Conservation (phyloP, 768 basidiomycete species). For the Auricularia cornea region DNA sequence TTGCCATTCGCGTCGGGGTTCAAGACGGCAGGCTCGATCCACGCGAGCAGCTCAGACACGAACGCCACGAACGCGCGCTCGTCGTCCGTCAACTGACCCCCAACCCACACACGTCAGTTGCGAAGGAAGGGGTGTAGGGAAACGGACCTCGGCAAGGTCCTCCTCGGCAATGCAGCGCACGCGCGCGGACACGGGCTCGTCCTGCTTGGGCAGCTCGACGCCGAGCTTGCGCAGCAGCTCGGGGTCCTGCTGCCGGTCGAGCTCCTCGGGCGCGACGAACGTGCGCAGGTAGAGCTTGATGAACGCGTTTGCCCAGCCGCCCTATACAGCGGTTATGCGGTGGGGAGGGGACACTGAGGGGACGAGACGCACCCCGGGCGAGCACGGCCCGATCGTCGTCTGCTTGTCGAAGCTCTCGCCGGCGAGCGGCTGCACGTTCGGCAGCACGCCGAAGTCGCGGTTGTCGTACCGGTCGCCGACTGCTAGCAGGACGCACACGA, state of each 20-base stretch:
- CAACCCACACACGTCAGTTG: not conserved
- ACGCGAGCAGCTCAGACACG: not conserved
- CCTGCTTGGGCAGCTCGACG: not conserved
- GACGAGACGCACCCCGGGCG: conserved; percentile 46
- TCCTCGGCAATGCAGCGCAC: not conserved
- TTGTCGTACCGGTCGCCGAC: conserved; percentile 65
- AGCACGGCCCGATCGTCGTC: conserved; percentile 55
- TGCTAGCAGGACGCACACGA: conserved; percentile 19
- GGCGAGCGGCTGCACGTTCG: conserved; percentile 63
- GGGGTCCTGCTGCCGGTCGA: conserved; percentile 32
- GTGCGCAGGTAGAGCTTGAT: conserved; percentile 70
- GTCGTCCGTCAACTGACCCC: not conserved
- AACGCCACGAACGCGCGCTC: not conserved
- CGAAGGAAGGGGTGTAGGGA: not conserved
- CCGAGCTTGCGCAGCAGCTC: not conserved
- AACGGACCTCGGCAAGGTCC: not conserved
- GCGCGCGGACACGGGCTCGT: not conserved
- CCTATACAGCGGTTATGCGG: conserved; percentile 27
- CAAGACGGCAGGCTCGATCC: not conserved
- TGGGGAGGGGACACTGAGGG: not conserved
- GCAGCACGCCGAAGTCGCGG: conserved; percentile 72
- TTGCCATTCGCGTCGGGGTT: not conserved
- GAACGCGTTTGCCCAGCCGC: conserved; percentile 64
- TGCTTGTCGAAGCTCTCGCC: conserved; percentile 52
- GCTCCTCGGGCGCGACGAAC: conserved; percentile 69